Evolutionary conservation across 1,139 yeast genomes (phyloP), one percentile per base, ranked within the genome.

Genomic region (Candida anutae): DNA sequence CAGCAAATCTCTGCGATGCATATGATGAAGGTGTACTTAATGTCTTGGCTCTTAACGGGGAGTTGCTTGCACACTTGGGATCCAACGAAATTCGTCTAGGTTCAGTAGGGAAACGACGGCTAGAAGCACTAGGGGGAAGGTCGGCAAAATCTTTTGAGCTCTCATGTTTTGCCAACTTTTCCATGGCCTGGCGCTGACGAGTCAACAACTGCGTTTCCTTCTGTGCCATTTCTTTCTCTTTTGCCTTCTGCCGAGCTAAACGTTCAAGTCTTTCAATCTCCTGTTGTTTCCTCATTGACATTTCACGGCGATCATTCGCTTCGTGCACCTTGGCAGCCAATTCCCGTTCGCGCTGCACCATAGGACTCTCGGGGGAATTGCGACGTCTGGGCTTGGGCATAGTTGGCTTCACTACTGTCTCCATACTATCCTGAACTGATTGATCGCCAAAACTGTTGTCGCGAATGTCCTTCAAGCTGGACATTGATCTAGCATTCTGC

Each of bases 21-120:
- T 46, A 39, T 9, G 53, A 45, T 2, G 55, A 41, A 8, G 58
- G 58, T 4, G 58, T 36, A 4, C 55, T 57, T 22, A 63, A 46
- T 2, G 69, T 53, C 35, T 55, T 55, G 5, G 70, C 69, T 27
- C 70, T 39, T 20, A 60, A 43, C 26, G 62, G 42, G 2, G 69
- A 53, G 22, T 46, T 50, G 16, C 27, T 42, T 13, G 40, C 40
- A 17, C 42, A 32, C 31, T 56, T 50, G 11, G 72, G 72, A 38
- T 65, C 72, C 28, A 65, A 51, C 4, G 66, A 58, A 1, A 56
- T 42, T 8, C 29, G 30, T 9, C 36, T 24, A 14, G 37, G 28
- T 10, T 42, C 50, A 3, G 53, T 38, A 2, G 34, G 40, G 23
- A 30, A 25, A n/a, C 46, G 34, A 4, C 32, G 36, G 9, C 29